phyloP scores from a whole-genome alignment of 352 stramenopile genomes.

The Saprolegnia parasitica region DNA sequence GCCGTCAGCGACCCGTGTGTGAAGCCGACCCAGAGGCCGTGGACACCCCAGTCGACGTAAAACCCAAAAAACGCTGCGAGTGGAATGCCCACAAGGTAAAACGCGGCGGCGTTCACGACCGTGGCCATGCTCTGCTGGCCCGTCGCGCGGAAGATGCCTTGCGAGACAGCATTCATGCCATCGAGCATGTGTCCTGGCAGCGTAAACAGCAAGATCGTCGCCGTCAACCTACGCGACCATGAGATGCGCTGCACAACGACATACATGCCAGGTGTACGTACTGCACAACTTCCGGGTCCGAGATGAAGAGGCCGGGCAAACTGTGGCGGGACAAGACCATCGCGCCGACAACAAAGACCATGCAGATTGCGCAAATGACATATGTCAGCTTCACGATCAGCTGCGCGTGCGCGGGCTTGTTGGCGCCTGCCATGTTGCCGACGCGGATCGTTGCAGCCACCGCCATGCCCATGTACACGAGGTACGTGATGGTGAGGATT shows the following conservation, averaged over 20 bases:
- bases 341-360: slow-evolving; percentile 35
- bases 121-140: slow-evolving; percentile 57
- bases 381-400: slow-evolving; percentile 45
- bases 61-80: slow-evolving; percentile 55
- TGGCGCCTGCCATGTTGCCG: slow-evolving; percentile 56
- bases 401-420: slow-evolving; percentile 40
- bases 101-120: slow-evolving; percentile 61
- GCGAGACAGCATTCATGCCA: slow-evolving; percentile 44
- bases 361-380: slow-evolving; percentile 37
- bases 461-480: slow-evolving; percentile 59
- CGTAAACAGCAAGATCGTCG: slow-evolving; percentile 42
- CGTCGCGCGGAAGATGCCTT: slow-evolving; percentile 62
- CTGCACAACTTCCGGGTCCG: slow-evolving; percentile 30
- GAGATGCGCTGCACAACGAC: background rate
- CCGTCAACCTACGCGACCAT: slow-evolving; percentile 32
- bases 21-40: slow-evolving; percentile 58
- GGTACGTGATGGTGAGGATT: slow-evolving; percentile 54
- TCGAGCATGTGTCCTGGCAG: slow-evolving; percentile 49
- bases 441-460: slow-evolving; percentile 56
- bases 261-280: slow-evolving; percentile 23
- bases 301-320: slow-evolving; percentile 43
- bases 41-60: slow-evolving; percentile 40
- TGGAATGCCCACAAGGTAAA: slow-evolving; percentile 72
- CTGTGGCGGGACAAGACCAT: slow-evolving; percentile 38
- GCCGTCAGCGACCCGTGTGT: slow-evolving; percentile 44